These are phyloP conservation scores for Glycine latifolia DNA, from an alignment of 306 rosid species.

Conservation along the genomic window DNA sequence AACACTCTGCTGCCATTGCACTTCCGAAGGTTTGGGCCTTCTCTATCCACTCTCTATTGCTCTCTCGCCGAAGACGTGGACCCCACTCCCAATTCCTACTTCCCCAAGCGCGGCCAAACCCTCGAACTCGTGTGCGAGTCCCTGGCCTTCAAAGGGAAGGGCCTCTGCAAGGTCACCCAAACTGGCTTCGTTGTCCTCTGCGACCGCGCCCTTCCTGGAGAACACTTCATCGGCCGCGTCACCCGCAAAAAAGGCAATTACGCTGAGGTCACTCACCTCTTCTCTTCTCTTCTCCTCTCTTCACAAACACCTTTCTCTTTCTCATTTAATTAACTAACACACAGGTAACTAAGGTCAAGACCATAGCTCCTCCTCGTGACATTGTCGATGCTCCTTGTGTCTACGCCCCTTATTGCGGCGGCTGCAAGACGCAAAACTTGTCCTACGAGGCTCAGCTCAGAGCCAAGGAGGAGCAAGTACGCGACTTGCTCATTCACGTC, in stretches of 20 bases:
- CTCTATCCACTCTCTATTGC: constrained; percentile 45
- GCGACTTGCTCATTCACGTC: constrained; percentile 74
- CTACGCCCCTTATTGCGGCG: constrained; percentile 90
- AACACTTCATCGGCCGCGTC: constrained; percentile 87
- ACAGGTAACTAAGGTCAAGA: constrained; percentile 82
- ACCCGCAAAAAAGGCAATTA: constrained; percentile 83
- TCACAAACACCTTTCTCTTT: too few relatives aligned
- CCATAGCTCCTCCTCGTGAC: constrained; percentile 81
- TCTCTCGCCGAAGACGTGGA: constrained; percentile 50
- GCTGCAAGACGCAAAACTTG: constrained; percentile 89
- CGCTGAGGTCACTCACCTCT: constrained; percentile 64
- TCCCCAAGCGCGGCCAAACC: constrained; percentile 91
- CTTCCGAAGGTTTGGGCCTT: constrained; percentile 51
- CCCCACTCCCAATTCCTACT: constrained; percentile 51
- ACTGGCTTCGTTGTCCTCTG: constrained; percentile 90
- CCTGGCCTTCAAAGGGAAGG: constrained; percentile 88
- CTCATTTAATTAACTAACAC: too few relatives aligned
- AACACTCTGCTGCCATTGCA: constrained; percentile 61
- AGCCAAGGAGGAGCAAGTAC: constrained; percentile 90
- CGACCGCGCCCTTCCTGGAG: constrained; percentile 95
- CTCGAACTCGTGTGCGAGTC: constrained; percentile 86
- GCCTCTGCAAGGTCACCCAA: constrained; percentile 80
- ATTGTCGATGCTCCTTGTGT: constrained; percentile 90
- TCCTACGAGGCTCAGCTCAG: constrained; percentile 81
- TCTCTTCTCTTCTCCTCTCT: neutral